Evolutionary conservation across 768 basidiomycete species (phyloP).

Genomic region (Lentinula edodes): DNA sequence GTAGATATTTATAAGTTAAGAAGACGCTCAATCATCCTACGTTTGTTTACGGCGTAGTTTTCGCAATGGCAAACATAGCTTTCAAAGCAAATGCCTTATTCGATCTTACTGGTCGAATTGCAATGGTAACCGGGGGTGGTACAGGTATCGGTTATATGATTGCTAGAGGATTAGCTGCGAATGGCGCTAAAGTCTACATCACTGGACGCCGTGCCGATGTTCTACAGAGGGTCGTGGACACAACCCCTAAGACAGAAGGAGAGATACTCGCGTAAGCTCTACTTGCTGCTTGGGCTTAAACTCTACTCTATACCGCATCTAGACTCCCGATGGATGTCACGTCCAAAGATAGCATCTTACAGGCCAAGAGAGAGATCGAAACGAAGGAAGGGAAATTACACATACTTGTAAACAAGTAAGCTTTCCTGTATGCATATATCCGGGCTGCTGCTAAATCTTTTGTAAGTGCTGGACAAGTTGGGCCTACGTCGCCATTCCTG

Average conservation of each 20-base stretch:
- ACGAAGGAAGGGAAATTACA: slow-evolving; percentile 66
- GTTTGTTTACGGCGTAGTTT: too few relatives aligned
- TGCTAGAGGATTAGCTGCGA: slow-evolving; percentile 47
- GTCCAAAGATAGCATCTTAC: slow-evolving; percentile 57
- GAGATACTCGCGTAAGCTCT: slow-evolving; percentile 51
- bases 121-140: slow-evolving; percentile 49
- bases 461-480: slow-evolving; percentile 67
- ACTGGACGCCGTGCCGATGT: slow-evolving; percentile 64
- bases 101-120: slow-evolving; percentile 53
- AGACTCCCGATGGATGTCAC: slow-evolving; percentile 73
- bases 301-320: background rate
- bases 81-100: slow-evolving; percentile 30
- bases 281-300: too few relatives aligned
- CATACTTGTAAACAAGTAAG: slow-evolving; percentile 79
- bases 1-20: background rate
- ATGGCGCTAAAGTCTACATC: slow-evolving; percentile 76
- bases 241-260: slow-evolving; percentile 40
- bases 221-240: slow-evolving; percentile 49
- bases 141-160: slow-evolving; percentile 37
- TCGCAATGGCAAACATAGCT: slow-evolving; percentile 13
- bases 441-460: background rate
- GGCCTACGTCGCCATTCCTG: slow-evolving; percentile 58
- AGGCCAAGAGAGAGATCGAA: slow-evolving; percentile 47
- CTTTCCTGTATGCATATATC: background rate
- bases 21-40: background rate